Conservation (phyloP, 2,329 filamentous ascomycete genomes). For the Capronia epimyces region DNA sequence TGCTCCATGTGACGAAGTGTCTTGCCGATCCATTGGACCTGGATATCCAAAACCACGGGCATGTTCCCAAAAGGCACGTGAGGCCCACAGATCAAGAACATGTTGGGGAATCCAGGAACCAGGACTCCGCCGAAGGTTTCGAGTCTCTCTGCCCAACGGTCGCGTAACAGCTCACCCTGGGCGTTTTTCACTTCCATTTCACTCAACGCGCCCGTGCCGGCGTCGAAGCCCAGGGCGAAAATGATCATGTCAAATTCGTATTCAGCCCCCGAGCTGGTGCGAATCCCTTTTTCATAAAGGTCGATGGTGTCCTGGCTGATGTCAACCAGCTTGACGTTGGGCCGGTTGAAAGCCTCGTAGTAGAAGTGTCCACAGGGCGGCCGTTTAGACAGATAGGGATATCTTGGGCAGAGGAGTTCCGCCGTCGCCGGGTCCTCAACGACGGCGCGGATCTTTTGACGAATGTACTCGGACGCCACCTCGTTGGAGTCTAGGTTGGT, state of each 20-base stretch:
- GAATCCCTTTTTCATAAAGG: conserved; percentile 40
- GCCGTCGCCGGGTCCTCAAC: conserved; percentile 47
- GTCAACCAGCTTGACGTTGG: conserved; percentile 45
- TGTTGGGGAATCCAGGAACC: conserved; percentile 42
- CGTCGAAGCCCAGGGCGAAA: conserved; percentile 41
- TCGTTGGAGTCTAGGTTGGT: conserved; percentile 45
- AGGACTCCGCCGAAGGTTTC: conserved; percentile 39
- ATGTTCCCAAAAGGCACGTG: background rate
- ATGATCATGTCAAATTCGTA: conserved; percentile 36
- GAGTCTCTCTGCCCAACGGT: conserved; percentile 35
- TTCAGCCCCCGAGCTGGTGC: conserved; percentile 32
- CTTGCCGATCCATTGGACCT: conserved; percentile 4
- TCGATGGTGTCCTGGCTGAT: conserved; percentile 40
- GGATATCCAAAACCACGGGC: conserved; percentile 1
- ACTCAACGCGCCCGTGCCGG: conserved; percentile 38
- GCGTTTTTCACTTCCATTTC: conserved; percentile 34
- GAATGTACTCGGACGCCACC: conserved; percentile 52
- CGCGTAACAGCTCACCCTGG: conserved; percentile 33
- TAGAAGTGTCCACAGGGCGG: conserved; percentile 46
- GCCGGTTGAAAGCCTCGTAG: conserved; percentile 45
- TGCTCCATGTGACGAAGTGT: background rate
- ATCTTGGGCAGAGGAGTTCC: conserved; percentile 50
- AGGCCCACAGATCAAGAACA: conserved; percentile 28
- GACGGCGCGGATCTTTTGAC: conserved; percentile 46
- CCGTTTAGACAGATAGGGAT: conserved; percentile 53